These are phyloP conservation scores for Leishmania guyanensis DNA, from an alignment of 208 protist species.

Conservation along the genomic window DNA sequence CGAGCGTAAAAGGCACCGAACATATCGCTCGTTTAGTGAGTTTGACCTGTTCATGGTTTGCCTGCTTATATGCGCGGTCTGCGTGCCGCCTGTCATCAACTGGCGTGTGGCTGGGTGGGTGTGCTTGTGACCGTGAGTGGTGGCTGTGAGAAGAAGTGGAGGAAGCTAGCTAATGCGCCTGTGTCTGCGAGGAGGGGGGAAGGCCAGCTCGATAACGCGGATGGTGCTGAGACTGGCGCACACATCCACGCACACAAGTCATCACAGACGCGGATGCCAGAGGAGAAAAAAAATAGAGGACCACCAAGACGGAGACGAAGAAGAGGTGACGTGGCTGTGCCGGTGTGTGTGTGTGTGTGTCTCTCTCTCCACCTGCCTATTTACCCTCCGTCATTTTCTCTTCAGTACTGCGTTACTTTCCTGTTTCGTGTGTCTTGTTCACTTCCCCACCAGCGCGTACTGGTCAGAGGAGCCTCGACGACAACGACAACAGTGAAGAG, in stretches of 20 bases:
- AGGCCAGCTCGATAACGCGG: too few species aligned
- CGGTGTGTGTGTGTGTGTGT: neutral
- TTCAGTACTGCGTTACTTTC: too few species aligned
- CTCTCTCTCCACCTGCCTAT: neutral
- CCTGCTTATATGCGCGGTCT: too few species aligned
- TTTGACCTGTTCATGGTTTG: too few species aligned
- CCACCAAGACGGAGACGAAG: neutral
- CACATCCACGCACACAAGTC: too few species aligned
- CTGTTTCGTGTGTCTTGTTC: neutral
- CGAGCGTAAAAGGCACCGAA: conserved; percentile 4
- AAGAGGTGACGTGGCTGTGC: neutral
- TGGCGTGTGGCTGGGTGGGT: neutral
- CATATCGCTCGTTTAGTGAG: neutral
- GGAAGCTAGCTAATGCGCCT: too few species aligned
- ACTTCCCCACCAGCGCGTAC: conserved; percentile 1
- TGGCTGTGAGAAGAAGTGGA: too few species aligned
- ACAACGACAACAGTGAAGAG: neutral
- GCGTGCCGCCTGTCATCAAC: too few species aligned
- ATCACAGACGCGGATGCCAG: too few species aligned
- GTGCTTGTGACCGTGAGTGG: neutral
- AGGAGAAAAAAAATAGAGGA: neutral
- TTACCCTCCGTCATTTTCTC: too few species aligned
- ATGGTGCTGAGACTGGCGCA: too few species aligned
- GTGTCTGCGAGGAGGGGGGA: too few species aligned
- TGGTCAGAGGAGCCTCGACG: neutral